Evolutionary conservation across 2,329 filamentous ascomycete species (phyloP).

Genomic region (Trichoderma atrobrunneum): DNA sequence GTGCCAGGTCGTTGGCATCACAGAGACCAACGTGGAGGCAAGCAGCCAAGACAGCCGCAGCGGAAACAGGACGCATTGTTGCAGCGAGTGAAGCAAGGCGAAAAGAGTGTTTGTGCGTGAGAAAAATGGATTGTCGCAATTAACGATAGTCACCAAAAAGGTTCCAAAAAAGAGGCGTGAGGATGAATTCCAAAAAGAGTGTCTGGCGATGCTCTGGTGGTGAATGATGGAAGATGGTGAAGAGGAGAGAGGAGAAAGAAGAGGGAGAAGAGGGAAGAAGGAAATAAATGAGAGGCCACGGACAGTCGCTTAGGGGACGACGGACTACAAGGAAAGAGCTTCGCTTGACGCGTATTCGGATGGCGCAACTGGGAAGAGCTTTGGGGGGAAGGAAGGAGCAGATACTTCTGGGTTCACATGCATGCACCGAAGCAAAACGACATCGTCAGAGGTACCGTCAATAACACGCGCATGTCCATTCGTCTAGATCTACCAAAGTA

Average conservation of each 20-base stretch:
- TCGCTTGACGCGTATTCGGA: neutral
- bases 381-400: neutral
- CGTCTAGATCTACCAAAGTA: neutral
- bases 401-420: neutral
- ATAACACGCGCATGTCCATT: neutral
- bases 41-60: conserved; percentile 18
- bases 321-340: neutral
- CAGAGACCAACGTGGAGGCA: conserved; percentile 16
- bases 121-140: conserved; percentile 28
- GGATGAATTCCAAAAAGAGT: conserved; percentile 24
- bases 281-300: conserved; percentile 18
- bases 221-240: conserved; percentile 22
- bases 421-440: neutral
- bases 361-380: neutral
- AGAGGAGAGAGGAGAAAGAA: conserved; percentile 21
- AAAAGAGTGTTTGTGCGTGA: conserved; percentile 1
- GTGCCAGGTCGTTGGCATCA: neutral
- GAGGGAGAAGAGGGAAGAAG: conserved; percentile 1
- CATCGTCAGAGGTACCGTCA: neutral
- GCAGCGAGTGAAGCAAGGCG: conserved; percentile 10
- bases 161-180: conserved; percentile 31
- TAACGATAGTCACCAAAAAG: conserved; percentile 35
- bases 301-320: neutral
- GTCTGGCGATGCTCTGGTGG: conserved; percentile 22
- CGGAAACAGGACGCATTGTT: conserved; percentile 24